Conservation (phyloP, 75 land plant genomes). For the Cupressus sempervirens region DNA sequence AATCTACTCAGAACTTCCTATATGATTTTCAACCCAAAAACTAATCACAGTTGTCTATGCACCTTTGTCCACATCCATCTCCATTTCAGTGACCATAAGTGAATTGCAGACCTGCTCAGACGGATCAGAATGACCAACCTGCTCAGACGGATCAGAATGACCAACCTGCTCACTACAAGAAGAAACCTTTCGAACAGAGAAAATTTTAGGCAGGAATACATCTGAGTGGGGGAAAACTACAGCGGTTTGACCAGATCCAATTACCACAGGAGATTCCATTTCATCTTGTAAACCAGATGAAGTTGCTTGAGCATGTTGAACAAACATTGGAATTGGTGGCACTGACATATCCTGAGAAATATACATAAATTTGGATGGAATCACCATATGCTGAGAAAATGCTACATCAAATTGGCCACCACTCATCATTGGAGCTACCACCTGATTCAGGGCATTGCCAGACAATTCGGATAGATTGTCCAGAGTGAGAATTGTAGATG, state of each 20-base stretch:
- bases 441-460: not conserved
- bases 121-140: not conserved
- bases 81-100: not conserved
- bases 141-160: not conserved
- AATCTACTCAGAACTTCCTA: not conserved
- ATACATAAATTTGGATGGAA: not conserved
- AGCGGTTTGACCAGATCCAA: not conserved
- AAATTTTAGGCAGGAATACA: not conserved
- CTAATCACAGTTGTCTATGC: not conserved
- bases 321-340: not conserved
- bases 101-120: not conserved
- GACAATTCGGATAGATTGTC: not conserved
- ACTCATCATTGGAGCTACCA: not conserved
- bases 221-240: not conserved
- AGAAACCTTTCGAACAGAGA: not conserved
- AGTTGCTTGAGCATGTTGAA: not conserved
- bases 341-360: not conserved
- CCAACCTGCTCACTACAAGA: not conserved
- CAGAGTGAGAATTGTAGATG: not conserved
- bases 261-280: not conserved
- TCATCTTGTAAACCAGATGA: not conserved
- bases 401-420: not conserved
- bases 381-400: not conserved
- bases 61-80: constrained; percentile 4
- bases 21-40: not conserved